Conservation (phyloP, 2,329 filamentous ascomycete species). For the Fusarium sublunatum region DNA sequence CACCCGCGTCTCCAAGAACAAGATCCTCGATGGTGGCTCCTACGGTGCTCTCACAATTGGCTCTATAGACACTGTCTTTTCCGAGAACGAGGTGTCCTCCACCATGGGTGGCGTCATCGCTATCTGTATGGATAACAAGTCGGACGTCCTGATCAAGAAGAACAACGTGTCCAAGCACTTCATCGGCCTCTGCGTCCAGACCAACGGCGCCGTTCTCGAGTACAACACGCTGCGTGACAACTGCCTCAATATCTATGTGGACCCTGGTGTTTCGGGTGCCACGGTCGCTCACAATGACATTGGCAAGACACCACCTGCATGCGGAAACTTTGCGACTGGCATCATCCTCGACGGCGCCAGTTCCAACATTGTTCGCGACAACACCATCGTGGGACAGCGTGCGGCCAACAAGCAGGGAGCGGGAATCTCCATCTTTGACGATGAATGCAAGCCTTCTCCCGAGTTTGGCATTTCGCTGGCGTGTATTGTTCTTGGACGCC, state of each 20-base stretch:
- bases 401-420: slow-evolving; percentile 23
- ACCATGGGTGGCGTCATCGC: slow-evolving; percentile 42
- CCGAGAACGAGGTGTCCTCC: slow-evolving; percentile 46
- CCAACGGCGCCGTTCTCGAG: slow-evolving; percentile 46
- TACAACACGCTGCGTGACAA: slow-evolving; percentile 48
- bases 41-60: slow-evolving; percentile 54
- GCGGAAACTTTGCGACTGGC: slow-evolving; percentile 30
- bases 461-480: slow-evolving; percentile 2
- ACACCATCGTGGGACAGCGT: slow-evolving; percentile 44
- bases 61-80: slow-evolving; percentile 46
- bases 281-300: slow-evolving; percentile 49
- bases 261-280: slow-evolving; percentile 48
- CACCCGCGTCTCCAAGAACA: slow-evolving; percentile 30
- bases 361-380: slow-evolving; percentile 45
- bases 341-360: slow-evolving; percentile 47
- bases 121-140: slow-evolving; percentile 53
- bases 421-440: slow-evolving; percentile 45
- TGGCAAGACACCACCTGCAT: slow-evolving; percentile 27
- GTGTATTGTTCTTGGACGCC: slow-evolving; percentile 26
- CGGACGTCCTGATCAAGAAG: slow-evolving; percentile 41
- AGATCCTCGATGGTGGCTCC: slow-evolving; percentile 24
- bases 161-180: slow-evolving; percentile 49
- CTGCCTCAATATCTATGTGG: slow-evolving; percentile 51
- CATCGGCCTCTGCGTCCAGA: slow-evolving; percentile 53
- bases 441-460: slow-evolving; percentile 19